Conservation (phyloP, 768 basidiomycete species). For the Bullera alba region DNA sequence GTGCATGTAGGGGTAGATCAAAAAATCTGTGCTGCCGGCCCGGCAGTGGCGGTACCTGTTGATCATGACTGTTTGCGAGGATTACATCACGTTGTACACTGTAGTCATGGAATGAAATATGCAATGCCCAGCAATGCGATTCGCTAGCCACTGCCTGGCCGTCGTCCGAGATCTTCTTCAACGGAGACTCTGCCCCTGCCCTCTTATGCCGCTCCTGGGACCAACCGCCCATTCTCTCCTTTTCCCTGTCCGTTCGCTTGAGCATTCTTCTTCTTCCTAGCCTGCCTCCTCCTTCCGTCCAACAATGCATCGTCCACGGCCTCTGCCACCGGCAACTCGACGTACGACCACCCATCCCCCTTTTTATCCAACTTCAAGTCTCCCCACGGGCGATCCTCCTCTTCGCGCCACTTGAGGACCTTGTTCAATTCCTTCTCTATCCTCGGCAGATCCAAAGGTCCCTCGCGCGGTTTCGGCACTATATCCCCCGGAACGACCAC, state of each 20-base stretch:
- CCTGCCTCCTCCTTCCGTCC: conserved; percentile 10
- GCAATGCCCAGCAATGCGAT: too few relatives aligned
- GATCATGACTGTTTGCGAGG: too few relatives aligned
- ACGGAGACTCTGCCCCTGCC: background rate
- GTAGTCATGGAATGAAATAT: background rate
- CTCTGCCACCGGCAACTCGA: conserved; percentile 14
- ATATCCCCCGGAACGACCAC: conserved; percentile 18
- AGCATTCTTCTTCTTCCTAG: conserved; percentile 28
- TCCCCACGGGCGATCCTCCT: conserved; percentile 33
- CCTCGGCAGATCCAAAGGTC: conserved; percentile 15
- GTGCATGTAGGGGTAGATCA: too few relatives aligned
- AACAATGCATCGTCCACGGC: conserved; percentile 16
- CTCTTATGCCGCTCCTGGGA: conserved; percentile 24
- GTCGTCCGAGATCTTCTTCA: background rate
- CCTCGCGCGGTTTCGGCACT: conserved; percentile 15
- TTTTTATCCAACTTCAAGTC: conserved; percentile 21
- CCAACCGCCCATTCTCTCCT: conserved; percentile 28
- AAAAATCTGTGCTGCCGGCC: too few relatives aligned
- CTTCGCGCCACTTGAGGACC: conserved; percentile 25
- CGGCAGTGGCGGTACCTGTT: too few relatives aligned
- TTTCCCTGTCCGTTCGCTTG: conserved; percentile 16
- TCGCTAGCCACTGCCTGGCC: background rate
- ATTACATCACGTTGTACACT: too few relatives aligned
- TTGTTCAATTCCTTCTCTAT: conserved; percentile 31
- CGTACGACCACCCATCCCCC: conserved; percentile 27